Base-by-base conservation (phyloP, 345 rosid genomes). In the Pugionium dolabratum region DNA sequence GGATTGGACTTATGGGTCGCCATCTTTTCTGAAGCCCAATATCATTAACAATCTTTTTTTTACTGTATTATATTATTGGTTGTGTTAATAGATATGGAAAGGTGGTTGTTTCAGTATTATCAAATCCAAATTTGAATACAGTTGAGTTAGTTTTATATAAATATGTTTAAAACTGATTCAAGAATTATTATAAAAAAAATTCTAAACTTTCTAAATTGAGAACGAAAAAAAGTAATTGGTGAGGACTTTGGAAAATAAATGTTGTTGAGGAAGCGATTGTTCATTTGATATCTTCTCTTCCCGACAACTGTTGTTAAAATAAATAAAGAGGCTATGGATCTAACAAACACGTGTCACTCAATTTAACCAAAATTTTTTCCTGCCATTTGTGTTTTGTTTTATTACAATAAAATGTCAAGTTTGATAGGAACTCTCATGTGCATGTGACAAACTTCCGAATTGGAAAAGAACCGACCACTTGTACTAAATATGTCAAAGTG, bases 351-450 rank as follows among this genome's bases (percentile, higher is more conserved):
- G 65, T 72, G 70, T 64, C 46, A 49, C 43, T 50, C 18, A 27
- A 4, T 33, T 11, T 48, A 41, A 64, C 47, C 50, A 49, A 49
- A 64, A 64, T 32, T 29, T 37, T 63, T 53, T 64, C 63, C n/a
- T 57, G 59, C 52, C 53, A 56, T 35, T 49, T 48, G 46, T 27
- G 32, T 51, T n/a, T 72, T 57, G 34, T 66, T 42, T 64, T 49
- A 48, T 49, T 49, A 31, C 44, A 48, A 50, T 40, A 32, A 71
- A 47, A 55, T 71, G 75, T 56, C 75, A 71, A 64, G 64, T 5
- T 49, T 71, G 70, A 71, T 56, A 57, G 47, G n/a, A 64, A 64
- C 71, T 71, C 32, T 63, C 75, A 49, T 57, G 59, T 64, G 58
- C 64, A 56, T 62, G 26, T 27, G 56, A 71, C 59, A 64, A 37